Conservation (phyloP, 495 filamentous ascomycete species). For the Podospora fimiseda region DNA sequence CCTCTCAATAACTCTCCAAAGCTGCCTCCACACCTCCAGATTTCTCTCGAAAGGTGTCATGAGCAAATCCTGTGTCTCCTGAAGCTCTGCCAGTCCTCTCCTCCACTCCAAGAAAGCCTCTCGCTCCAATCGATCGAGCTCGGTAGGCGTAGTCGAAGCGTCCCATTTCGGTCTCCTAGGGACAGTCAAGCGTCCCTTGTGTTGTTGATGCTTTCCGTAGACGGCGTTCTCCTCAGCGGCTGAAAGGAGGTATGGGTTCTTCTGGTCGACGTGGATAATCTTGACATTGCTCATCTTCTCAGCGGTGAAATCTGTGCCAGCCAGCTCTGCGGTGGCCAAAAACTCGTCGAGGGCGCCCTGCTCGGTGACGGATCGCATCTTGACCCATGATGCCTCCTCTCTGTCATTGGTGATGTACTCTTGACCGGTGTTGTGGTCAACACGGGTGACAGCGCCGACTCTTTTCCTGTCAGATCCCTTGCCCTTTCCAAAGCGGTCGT, state of each 20-base stretch:
- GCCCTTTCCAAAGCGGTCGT: constrained; percentile 85
- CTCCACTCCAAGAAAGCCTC: constrained; percentile 84
- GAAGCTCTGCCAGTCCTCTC: constrained; percentile 81
- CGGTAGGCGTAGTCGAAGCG: constrained; percentile 66
- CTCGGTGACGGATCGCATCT: constrained; percentile 98
- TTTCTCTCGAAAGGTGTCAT: constrained; percentile 99
- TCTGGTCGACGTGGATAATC: constrained; percentile 92
- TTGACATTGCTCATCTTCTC: constrained; percentile 98
- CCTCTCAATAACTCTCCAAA: constrained; percentile 97
- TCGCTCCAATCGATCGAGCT: constrained; percentile 74
- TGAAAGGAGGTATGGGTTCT: constrained; percentile 89
- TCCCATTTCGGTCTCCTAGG: constrained; percentile 90
- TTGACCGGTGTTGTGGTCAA: constrained; percentile 55
- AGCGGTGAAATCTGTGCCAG: constrained; percentile 96
- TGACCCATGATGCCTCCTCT: constrained; percentile 78
- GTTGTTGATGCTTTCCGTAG: constrained; percentile 72
- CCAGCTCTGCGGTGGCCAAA: constrained; percentile 77
- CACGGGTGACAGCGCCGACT: constrained; percentile 56
- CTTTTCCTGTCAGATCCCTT: constrained; percentile 61
- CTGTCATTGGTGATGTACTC: constrained; percentile 65
- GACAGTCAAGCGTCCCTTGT: constrained; percentile 73
- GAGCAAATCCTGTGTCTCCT: constrained; percentile 85
- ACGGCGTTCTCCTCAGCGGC: constrained; percentile 75
- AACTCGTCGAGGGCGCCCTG: constrained; percentile 85
- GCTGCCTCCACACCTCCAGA: constrained; percentile 93